A percentile compares a stretch with the other conserved stretches of the same genome.
These are phyloP conservation scores for Pseudozyma sp. DNA, from an alignment of 1,284 basidiomycete genomes.

Conservation along the genomic window DNA sequence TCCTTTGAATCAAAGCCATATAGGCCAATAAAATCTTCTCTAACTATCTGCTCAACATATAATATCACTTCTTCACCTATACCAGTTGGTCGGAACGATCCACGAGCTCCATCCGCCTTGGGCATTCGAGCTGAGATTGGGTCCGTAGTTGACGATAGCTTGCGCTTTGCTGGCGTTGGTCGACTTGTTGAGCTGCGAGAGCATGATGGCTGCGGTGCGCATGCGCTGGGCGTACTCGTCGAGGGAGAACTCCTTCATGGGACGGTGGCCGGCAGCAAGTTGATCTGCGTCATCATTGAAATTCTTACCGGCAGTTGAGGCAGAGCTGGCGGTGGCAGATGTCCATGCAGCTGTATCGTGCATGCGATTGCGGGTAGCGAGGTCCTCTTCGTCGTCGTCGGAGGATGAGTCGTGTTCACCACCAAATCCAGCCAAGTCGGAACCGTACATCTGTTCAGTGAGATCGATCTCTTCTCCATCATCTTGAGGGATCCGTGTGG, in stretches of 20 bases:
- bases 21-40: too few species aligned
- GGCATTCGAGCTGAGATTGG: constrained; percentile 49
- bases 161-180: constrained; percentile 56
- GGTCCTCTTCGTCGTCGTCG: constrained; percentile 52
- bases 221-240: constrained; percentile 98
- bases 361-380: constrained; percentile 57
- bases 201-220: constrained; percentile 98
- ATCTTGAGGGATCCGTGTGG: constrained; percentile 11
- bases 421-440: constrained; percentile 63
- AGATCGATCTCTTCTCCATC: constrained; percentile 63
- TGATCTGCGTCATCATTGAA: constrained; percentile 9
- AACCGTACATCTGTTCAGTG: constrained; percentile 66
- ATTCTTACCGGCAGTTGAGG: constrained; percentile 1
- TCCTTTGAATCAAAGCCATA: too few species aligned
- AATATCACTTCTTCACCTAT: constrained; percentile 6
- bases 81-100: constrained; percentile 65
- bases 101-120: constrained; percentile 63
- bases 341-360: constrained; percentile 65
- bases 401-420: constrained; percentile 39
- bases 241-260: constrained; percentile 70
- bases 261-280: constrained; percentile 33
- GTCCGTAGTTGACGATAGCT: constrained; percentile 55
- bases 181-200: constrained; percentile 85
- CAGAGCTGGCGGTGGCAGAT: constrained; percentile 15
- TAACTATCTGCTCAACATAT: too few species aligned